Base-by-base conservation (phyloP, 352 stramenopile species). In the Elongisporangium undulatum region DNA sequence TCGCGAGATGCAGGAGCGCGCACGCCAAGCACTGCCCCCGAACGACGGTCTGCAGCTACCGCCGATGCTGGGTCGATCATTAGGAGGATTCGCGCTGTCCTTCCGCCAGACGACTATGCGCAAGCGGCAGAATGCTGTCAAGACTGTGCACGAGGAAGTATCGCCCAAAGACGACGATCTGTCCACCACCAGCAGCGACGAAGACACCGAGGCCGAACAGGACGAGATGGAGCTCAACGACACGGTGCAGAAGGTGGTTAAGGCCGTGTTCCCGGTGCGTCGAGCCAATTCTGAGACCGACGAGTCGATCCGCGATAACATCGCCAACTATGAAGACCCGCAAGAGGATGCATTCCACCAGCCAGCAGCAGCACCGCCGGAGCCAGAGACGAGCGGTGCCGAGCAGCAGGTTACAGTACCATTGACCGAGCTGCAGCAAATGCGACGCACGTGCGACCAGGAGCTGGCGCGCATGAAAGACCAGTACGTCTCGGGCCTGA, bases 271-370 rank as follows among this genome's bases (percentile, higher is more conserved):
- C 41, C 69, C 77, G 0, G n/a, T 68, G n/a, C 58, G 50, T 9
- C 16, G 66, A 62, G 26, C 61, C 39, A 49, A n/a, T 52, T 66
- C 50, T 51, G 58, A 84, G 55, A 82, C 65, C 16, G 74, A 85
- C 49, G 66, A 70, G 20, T 26, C 26, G 3, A 61, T 91, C 17
- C 66, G 64, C 17, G 56, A 71, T 22, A 76, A 62, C 26, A 86
- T 91, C 56, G 79, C 77, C 2, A 51, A 70, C n/a, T 87, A 73
- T 50, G 82, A 91, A 55, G 69, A 86, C 50, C 67, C 65, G 1
- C 6, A 61, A 54, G 3, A 58, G 29, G 50, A 70, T 71, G 12
- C 66, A 62, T 24, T 60, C 62, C 2, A 4, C 2, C 49, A 3
- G 13, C 57, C 7, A 59, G 26, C 4, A 38, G 19, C 20, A 12